Percentiles rank a stretch among this genome's conserved stretches.
Conservation (phyloP, 306 rosid genomes). For the Inga oerstediana region DNA sequence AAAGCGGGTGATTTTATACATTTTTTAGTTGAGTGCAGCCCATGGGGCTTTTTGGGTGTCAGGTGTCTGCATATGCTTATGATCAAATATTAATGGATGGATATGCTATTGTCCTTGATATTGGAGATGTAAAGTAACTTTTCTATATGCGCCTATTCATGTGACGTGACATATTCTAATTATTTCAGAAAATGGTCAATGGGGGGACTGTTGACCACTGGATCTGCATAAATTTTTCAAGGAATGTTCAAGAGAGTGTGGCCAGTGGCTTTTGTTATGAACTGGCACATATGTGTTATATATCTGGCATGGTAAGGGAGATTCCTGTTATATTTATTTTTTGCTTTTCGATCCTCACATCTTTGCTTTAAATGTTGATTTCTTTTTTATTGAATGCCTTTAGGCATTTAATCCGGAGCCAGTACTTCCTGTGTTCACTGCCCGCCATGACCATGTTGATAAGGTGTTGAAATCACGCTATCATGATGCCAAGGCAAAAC, state of each 20-base stretch:
- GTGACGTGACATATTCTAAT: background rate
- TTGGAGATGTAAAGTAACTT: background rate
- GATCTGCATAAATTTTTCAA: constrained; percentile 89
- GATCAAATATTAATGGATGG: background rate
- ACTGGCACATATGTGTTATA: constrained; percentile 86
- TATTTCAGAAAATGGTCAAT: constrained; percentile 93
- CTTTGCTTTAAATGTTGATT: background rate
- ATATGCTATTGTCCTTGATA: background rate
- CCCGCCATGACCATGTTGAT: constrained; percentile 93
- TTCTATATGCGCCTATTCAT: background rate
- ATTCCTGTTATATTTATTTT: background rate
- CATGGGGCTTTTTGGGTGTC: background rate
- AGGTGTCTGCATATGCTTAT: background rate
- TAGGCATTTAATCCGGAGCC: constrained; percentile 81
- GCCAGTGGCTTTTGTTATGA: constrained; percentile 79
- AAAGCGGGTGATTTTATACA: background rate
- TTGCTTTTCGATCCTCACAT: background rate
- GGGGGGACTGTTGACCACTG: constrained; percentile 87
- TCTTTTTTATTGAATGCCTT: background rate
- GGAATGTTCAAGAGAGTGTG: constrained; percentile 76
- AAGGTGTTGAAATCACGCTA: constrained; percentile 72
- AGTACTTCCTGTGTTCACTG: constrained; percentile 61
- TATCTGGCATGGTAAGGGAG: constrained; percentile 89
- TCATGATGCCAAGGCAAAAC: constrained; percentile 71
- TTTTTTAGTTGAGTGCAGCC: background rate